Evolutionary conservation across 345 rosid genomes (phyloP).

Genomic region (Salix koriyanagi): DNA sequence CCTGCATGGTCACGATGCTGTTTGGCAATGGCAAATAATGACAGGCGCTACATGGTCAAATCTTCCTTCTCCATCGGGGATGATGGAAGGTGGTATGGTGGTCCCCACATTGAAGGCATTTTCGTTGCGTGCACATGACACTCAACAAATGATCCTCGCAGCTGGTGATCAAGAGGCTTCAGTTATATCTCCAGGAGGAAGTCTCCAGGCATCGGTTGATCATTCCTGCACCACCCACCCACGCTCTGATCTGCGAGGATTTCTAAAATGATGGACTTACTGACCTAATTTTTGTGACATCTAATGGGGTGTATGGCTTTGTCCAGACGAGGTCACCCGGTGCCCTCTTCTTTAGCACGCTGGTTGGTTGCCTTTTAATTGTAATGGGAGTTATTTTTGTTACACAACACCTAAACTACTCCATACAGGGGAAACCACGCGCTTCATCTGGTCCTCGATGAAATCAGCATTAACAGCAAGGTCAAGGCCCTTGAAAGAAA

Average conservation of each 20-base stretch:
- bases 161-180: constrained; percentile 91
- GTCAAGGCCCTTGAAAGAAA: not conserved
- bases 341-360: constrained; percentile 94
- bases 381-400: constrained; percentile 93
- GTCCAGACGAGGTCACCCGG: constrained; percentile 98
- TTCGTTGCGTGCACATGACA: constrained; percentile 64
- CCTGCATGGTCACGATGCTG: constrained; percentile 62
- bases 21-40: constrained; percentile 34
- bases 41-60: constrained; percentile 96
- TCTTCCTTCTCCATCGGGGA: constrained; percentile 85
- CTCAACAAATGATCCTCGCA: constrained; percentile 83
- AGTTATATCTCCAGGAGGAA: constrained; percentile 86
- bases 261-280: constrained; percentile 88
- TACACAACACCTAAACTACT: constrained; percentile 83
- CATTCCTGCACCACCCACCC: constrained; percentile 85
- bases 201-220: constrained; percentile 59
- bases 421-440: constrained; percentile 69
- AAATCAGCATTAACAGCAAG: not conserved
- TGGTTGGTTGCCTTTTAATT: constrained; percentile 85
- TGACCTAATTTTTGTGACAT: constrained; percentile 82
- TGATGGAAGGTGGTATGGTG: constrained; percentile 65
- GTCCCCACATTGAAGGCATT: constrained; percentile 84
- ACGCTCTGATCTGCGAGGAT: constrained; percentile 73
- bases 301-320: constrained; percentile 82
- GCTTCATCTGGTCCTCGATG: constrained; percentile 49